phyloP scores from a whole-genome alignment of 2,329 filamentous ascomycete species.

The Ophiostoma quercus region DNA sequence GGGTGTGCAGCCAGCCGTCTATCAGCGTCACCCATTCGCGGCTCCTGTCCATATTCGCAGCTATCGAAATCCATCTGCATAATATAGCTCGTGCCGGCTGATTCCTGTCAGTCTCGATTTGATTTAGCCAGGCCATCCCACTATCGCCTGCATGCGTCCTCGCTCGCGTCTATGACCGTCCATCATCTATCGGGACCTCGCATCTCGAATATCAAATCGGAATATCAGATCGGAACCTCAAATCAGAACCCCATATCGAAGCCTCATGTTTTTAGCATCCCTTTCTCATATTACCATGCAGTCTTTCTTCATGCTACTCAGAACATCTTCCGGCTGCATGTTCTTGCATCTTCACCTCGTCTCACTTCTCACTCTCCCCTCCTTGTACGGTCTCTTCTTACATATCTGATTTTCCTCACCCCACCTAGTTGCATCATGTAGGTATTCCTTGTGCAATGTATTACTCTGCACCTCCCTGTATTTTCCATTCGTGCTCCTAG shows the following conservation, averaged over 20 bases:
- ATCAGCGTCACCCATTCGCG: background rate
- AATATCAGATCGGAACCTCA: background rate
- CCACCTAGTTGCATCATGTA: slow-evolving; percentile 4
- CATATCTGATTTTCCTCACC: background rate
- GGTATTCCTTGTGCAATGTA: background rate
- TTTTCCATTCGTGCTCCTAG: background rate
- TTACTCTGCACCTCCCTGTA: background rate
- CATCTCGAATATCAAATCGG: background rate
- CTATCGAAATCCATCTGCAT: background rate
- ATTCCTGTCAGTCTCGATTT: background rate
- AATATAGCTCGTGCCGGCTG: background rate
- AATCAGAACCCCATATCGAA: background rate
- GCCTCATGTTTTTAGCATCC: background rate
- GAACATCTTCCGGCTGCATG: background rate
- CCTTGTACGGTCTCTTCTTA: background rate
- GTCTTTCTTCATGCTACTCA: background rate
- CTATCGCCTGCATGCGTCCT: background rate
- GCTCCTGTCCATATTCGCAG: background rate
- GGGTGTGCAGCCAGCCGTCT: background rate
- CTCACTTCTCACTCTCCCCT: background rate
- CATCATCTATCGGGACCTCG: background rate
- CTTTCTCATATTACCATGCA: background rate
- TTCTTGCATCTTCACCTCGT: background rate
- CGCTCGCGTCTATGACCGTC: background rate
- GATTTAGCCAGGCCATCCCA: background rate